Conservation (phyloP, 306 rosid genomes). For the Trichosanthes truncata region DNA sequence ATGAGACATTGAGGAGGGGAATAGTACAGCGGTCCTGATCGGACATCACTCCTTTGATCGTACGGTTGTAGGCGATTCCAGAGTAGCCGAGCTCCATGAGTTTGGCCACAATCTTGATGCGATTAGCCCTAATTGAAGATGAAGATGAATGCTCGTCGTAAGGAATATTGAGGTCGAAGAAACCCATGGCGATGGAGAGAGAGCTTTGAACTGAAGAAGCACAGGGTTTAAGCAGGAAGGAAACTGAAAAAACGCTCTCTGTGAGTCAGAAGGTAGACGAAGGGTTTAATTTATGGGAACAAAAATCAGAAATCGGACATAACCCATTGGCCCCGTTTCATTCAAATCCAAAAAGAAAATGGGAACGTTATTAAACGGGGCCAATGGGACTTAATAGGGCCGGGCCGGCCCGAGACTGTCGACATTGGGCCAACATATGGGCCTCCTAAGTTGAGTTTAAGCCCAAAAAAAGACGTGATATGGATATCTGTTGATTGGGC, state of each 20-base stretch:
- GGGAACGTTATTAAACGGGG: no score
- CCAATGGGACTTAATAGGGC: not conserved
- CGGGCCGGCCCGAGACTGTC: not conserved
- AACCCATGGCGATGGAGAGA: conserved; percentile 34
- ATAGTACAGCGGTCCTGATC: conserved; percentile 75
- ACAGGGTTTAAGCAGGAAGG: conserved; percentile 5
- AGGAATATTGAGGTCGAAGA: conserved; percentile 80
- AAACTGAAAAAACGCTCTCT: not conserved
- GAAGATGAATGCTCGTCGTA: conserved; percentile 25
- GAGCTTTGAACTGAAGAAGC: not conserved
- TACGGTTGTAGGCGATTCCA: conserved; percentile 78
- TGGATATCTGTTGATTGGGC: not conserved
- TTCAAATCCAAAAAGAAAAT: no score
- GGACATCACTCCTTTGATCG: conserved; percentile 78
- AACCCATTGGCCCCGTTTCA: no score
- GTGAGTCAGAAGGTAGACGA: not conserved
- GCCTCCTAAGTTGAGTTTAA: not conserved
- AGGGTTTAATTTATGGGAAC: not conserved
- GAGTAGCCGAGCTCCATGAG: conserved; percentile 85
- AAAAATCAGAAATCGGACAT: not conserved
- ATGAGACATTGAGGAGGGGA: conserved; percentile 40
- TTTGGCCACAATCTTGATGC: conserved; percentile 46
- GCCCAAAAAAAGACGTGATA: not conserved
- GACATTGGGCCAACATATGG: not conserved
- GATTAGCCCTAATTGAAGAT: conserved; percentile 27